Percentiles rank a stretch among this genome's conserved stretches.
Evolutionary conservation across 208 protist species (phyloP).

Genomic region (Leishmania gerbilli): DNA sequence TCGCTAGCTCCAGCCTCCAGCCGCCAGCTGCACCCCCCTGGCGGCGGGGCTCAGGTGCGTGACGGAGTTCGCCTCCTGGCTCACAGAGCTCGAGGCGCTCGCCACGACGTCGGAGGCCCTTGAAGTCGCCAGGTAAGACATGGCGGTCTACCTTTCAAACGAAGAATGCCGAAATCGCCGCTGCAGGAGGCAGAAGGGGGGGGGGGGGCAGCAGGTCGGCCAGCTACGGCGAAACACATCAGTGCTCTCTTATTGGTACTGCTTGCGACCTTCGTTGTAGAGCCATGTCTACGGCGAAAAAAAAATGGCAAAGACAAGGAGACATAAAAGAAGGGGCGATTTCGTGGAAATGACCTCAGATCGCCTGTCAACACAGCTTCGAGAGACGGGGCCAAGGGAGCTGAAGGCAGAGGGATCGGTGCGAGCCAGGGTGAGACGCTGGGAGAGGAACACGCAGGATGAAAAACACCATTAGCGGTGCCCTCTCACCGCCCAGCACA

Average conservation of each 20-base stretch:
- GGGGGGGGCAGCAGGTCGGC: too few relatives aligned
- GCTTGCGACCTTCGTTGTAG: not conserved
- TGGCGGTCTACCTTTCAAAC: not conserved
- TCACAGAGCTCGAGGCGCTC: slow-evolving; percentile 1
- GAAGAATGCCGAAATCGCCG: not conserved
- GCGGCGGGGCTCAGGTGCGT: slow-evolving; percentile 2
- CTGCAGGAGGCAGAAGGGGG: not conserved
- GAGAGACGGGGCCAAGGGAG: too few relatives aligned
- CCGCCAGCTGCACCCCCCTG: not conserved
- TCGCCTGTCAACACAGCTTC: not conserved
- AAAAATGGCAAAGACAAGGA: not conserved
- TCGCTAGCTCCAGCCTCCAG: not conserved
- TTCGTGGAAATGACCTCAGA: not conserved
- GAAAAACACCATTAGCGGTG: not conserved
- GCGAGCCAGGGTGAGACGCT: not conserved
- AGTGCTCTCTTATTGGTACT: not conserved
- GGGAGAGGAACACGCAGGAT: not conserved
- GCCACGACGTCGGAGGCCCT: not conserved
- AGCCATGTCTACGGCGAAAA: not conserved
- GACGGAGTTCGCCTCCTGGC: slow-evolving; percentile 12
- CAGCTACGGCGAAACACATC: not conserved
- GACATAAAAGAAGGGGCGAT: not conserved
- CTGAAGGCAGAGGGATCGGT: not conserved
- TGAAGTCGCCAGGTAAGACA: not conserved
- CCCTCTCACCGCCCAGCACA: too few relatives aligned